These are phyloP conservation scores for Backusella luteola DNA, from an alignment of 192 early-diverging fungal species.

Conservation along the genomic window DNA sequence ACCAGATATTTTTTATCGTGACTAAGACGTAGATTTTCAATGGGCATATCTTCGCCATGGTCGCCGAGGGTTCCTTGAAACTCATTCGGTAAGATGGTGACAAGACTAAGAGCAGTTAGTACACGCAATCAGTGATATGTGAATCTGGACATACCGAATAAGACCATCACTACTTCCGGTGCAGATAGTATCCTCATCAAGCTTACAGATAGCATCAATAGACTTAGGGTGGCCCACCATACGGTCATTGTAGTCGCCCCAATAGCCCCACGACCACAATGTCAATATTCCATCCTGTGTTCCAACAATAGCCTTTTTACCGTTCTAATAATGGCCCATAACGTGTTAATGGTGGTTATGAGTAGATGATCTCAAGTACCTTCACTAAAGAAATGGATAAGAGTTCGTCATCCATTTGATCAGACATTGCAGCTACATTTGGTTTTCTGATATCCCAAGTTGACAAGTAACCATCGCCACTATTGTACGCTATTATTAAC, in stretches of 20 bases:
- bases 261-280: slow-evolving; percentile 88
- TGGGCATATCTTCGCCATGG: slow-evolving; percentile 81
- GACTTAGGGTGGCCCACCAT: slow-evolving; percentile 92
- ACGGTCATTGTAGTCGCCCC: slow-evolving; percentile 92
- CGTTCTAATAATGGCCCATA: slow-evolving; percentile 45
- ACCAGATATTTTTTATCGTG: slow-evolving; percentile 75
- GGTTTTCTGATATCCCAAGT: slow-evolving; percentile 90
- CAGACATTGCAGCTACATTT: slow-evolving; percentile 83
- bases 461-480: slow-evolving; percentile 90
- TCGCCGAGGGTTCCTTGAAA: slow-evolving; percentile 89
- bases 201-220: slow-evolving; percentile 82
- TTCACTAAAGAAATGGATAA: slow-evolving; percentile 76
- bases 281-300: slow-evolving; percentile 86
- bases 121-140: background rate
- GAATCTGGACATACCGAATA: slow-evolving; percentile 45
- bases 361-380: slow-evolving; percentile 27
- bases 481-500: slow-evolving; percentile 16
- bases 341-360: too few species aligned
- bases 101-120: slow-evolving; percentile 39
- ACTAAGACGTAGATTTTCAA: slow-evolving; percentile 77
- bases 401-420: slow-evolving; percentile 94
- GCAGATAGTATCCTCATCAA: slow-evolving; percentile 80
- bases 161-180: slow-evolving; percentile 95
- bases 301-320: slow-evolving; percentile 85
- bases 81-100: slow-evolving; percentile 89